phyloP scores from a whole-genome alignment of 441 rosid species.

The Monsonia emarginata region DNA sequence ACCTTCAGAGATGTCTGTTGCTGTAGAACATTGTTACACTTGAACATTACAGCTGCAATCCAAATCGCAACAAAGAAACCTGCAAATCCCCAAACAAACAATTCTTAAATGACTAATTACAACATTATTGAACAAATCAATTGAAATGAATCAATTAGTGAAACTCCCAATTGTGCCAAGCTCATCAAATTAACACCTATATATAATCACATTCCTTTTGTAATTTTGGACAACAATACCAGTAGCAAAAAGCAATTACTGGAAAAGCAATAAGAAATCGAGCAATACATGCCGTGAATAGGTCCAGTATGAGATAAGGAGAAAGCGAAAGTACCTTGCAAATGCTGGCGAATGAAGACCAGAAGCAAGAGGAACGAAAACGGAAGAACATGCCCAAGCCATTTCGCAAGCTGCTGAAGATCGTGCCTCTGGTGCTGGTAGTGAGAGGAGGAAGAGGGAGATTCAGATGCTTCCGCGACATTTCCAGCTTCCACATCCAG shows the following conservation, averaged over 20 bases:
- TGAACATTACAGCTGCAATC: conserved; percentile 51
- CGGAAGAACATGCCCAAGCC: conserved; percentile 58
- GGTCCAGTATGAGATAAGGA: not conserved
- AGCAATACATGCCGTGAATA: no score
- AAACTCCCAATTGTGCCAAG: not conserved
- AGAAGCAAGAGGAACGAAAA: conserved; percentile 48
- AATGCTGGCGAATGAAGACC: conserved; percentile 55
- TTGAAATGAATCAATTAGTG: not conserved
- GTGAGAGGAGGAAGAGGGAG: not conserved
- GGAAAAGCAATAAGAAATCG: not conserved
- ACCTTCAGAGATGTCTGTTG: conserved; percentile 65
- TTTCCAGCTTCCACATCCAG: not conserved
- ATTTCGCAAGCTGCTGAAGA: conserved; percentile 44
- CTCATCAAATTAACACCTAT: not conserved
- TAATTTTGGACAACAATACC: not conserved
- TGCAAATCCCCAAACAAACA: conserved; percentile 15
- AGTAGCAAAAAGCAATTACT: not conserved
- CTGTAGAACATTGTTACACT: conserved; percentile 46
- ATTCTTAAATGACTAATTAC: not conserved
- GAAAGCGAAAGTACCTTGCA: conserved; percentile 32
- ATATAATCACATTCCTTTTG: no score
- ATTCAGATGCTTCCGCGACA: not conserved
- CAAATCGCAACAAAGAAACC: conserved; percentile 46
- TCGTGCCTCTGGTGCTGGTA: conserved; percentile 40
- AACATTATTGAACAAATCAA: no score